These are phyloP conservation scores for Xerocomus potaroensis DNA, from an alignment of 768 basidiomycete species.

Conservation along the genomic window DNA sequence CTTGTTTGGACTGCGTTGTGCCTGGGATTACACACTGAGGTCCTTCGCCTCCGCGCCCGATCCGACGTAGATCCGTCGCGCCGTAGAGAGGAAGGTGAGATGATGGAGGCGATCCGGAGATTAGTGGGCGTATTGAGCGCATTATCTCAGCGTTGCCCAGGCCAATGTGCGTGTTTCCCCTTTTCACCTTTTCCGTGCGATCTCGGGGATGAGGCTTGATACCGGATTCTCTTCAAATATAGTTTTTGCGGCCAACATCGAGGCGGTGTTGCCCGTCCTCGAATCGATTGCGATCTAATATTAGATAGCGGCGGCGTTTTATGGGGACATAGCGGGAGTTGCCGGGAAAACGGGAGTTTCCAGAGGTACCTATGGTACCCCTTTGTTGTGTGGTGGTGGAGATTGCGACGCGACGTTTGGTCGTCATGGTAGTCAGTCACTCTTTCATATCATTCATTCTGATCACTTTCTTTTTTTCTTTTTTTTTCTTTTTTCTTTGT, in stretches of 20 bases:
- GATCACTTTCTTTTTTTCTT: neutral
- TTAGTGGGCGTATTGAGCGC: slow-evolving; percentile 14
- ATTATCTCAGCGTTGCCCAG: slow-evolving; percentile 16
- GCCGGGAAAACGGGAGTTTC: neutral
- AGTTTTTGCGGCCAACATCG: slow-evolving; percentile 24
- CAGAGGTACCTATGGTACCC: too few relatives aligned
- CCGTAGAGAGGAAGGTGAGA: slow-evolving; percentile 12
- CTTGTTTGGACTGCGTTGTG: slow-evolving; percentile 22
- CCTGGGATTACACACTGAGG: slow-evolving; percentile 20
- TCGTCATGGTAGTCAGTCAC: neutral
- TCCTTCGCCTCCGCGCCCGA: slow-evolving; percentile 15
- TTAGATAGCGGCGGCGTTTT: neutral
- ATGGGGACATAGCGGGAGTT: too few relatives aligned
- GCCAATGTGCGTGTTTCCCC: slow-evolving; percentile 15
- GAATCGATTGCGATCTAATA: slow-evolving; percentile 13
- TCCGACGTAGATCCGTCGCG: slow-evolving; percentile 1
- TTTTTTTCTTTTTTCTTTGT: neutral
- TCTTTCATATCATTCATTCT: neutral
- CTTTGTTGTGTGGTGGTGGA: too few relatives aligned
- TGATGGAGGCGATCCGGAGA: slow-evolving; percentile 12
- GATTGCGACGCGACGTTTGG: neutral
- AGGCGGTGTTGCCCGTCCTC: slow-evolving; percentile 23
- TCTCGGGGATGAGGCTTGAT: neutral
- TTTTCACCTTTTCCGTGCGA: neutral
- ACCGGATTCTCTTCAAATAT: neutral